phyloP scores from a whole-genome alignment of 2,329 filamentous ascomycete genomes.

The Raffaelea deltoideospora region DNA sequence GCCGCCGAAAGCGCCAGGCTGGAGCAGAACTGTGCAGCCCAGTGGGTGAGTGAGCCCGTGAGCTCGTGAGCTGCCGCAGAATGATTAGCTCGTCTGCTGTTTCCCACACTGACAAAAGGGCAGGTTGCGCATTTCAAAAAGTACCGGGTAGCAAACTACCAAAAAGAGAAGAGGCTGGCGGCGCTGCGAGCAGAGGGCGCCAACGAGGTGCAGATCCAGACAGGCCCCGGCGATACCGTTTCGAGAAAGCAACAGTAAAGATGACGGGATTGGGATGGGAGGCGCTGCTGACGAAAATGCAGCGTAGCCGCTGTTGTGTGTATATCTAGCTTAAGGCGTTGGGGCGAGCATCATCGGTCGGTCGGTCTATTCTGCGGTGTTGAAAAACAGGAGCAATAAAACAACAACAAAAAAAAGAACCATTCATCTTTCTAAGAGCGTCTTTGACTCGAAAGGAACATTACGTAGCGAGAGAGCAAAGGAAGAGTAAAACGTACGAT shows the following conservation, averaged over 20 bases:
- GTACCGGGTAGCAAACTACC: constrained; percentile 79
- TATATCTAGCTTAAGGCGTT: no score
- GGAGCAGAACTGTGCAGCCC: constrained; percentile 70
- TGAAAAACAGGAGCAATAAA: no score
- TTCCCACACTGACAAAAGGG: not conserved
- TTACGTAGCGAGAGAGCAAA: no score
- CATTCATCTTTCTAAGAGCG: no score
- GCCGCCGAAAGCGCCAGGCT: constrained; percentile 38
- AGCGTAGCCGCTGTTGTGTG: no score
- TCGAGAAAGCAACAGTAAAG: not conserved
- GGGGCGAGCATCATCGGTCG: no score
- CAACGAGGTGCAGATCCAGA: constrained; percentile 30
- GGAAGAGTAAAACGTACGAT: no score
- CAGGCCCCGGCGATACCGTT: constrained; percentile 10
- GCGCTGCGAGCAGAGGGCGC: constrained; percentile 62
- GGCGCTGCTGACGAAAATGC: not conserved
- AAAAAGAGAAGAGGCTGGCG: constrained; percentile 66
- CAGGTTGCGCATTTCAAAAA: constrained; percentile 98
- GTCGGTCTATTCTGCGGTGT: no score
- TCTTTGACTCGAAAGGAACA: no score
- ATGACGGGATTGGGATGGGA: no score
- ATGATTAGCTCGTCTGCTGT: no score
- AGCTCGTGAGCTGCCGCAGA: not conserved
- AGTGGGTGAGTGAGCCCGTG: constrained; percentile 55
- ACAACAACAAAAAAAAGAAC: no score